Evolutionary conservation across 306 rosid genomes (phyloP).

Genomic region (Corylus avellana): DNA sequence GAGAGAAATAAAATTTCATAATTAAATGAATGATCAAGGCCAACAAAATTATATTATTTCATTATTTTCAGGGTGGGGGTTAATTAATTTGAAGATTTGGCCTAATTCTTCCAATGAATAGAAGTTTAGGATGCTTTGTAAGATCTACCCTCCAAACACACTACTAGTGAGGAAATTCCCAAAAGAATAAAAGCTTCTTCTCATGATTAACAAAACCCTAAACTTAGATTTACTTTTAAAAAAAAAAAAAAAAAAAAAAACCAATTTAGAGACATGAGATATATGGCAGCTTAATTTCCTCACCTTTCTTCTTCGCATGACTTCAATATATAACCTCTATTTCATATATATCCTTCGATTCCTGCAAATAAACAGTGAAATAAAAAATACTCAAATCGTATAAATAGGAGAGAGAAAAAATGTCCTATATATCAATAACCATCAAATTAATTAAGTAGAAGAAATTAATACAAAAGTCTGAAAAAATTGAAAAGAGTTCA

Average conservation of each 20-base stretch:
- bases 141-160: neutral
- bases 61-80: neutral
- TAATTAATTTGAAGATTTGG: neutral
- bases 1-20: neutral
- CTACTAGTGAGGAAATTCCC: neutral
- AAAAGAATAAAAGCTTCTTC: neutral
- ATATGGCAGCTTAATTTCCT: neutral
- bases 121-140: neutral
- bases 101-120: neutral
- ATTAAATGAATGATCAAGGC: neutral
- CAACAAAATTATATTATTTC: neutral
- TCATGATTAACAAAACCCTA: neutral
- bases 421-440: neutral
- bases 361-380: slow-evolving; percentile 1
- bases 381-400: neutral
- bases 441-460: neutral
- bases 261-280: neutral
- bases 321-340: neutral
- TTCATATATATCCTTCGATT: neutral
- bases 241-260: neutral
- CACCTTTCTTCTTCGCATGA: neutral
- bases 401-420: neutral
- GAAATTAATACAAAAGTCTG: neutral
- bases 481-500: neutral
- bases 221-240: neutral